Evolutionary conservation across 129 eudicot species (phyloP), one percentile per base, ranked within the genome.

Genomic region (Pittosporum tobira): DNA sequence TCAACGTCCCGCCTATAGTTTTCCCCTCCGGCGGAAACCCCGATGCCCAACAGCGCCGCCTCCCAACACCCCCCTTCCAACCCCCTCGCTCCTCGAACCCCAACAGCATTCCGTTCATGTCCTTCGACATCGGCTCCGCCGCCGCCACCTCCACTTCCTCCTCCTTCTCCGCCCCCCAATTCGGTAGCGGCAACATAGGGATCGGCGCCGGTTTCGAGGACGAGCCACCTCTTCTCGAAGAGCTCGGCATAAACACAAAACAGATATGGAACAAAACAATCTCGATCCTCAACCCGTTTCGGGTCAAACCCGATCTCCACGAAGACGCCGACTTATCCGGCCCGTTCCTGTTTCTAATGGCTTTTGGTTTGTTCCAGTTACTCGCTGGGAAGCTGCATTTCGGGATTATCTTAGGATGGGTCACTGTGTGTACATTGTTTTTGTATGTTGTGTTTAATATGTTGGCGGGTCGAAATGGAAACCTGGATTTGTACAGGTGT

Each of bases 221-320:
- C 68, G 96, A 88, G 68, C 94, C 86, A 14, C 96, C 96, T 20
- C 84, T 88, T 15, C 77, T 88, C 0, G 96, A 88, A 63, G 96
- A 88, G 40, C 74, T 88, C 31, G 96, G 96, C 29, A 88, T 88
- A 18, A 88, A 88, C 77, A 88, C 96, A 2, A 84, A 73, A 63
- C 96, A 88, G 69, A 88, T 88, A 43, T 84, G 87, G 77, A 73
- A 75, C 66, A 88, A 88, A 67, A 88, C 89, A 4, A 19, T 67
- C 11, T 88, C 84, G 0, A 84, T 88, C 14, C 71, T 88, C 38
- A 88, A 88, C 54, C 96, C 96, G 15, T 75, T 84, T 55, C 42
- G 73, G 27, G 72, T 84, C 2, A 88, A 81, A 56, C 30, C 82
- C 18, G 78, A 81, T 71, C 79, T 83, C 5, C 96, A 88, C 61